These are phyloP conservation scores for Chenopodium suecicum DNA, from an alignment of 148 eudicot genomes.

Conservation along the genomic window DNA sequence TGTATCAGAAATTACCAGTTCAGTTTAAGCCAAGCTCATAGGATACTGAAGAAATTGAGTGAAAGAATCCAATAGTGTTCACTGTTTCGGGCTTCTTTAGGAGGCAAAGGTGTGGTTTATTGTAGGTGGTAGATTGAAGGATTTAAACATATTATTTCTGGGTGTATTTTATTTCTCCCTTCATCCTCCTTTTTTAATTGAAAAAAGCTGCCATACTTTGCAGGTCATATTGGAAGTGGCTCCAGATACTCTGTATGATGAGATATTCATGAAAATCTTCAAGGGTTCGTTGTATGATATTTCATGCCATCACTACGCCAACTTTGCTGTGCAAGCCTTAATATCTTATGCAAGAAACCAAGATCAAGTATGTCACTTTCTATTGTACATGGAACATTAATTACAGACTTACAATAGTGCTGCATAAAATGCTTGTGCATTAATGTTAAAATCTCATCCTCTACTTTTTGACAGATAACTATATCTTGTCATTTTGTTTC, in stretches of 20 bases:
- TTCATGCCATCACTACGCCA: conserved; percentile 69
- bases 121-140: neutral
- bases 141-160: neutral
- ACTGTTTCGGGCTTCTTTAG: neutral
- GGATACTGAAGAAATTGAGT: neutral
- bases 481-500: neutral
- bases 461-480: too few species aligned
- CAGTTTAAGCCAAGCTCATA: neutral
- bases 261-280: conserved; percentile 64
- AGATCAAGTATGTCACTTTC: conserved; percentile 60
- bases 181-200: conserved; percentile 8
- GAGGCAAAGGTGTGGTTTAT: neutral
- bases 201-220: conserved; percentile 26
- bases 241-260: conserved; percentile 65
- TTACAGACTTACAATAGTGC: neutral
- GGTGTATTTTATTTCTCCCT: neutral
- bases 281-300: conserved; percentile 55
- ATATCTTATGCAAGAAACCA: conserved; percentile 68
- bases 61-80: neutral
- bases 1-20: neutral
- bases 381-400: neutral
- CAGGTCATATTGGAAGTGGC: conserved; percentile 94
- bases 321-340: conserved; percentile 86
- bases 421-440: neutral
- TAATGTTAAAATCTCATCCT: too few species aligned